Evolutionary conservation across 1,139 yeast species (phyloP), one percentile per base, ranked within the genome.

Genomic region (Candida tunisiensis): DNA sequence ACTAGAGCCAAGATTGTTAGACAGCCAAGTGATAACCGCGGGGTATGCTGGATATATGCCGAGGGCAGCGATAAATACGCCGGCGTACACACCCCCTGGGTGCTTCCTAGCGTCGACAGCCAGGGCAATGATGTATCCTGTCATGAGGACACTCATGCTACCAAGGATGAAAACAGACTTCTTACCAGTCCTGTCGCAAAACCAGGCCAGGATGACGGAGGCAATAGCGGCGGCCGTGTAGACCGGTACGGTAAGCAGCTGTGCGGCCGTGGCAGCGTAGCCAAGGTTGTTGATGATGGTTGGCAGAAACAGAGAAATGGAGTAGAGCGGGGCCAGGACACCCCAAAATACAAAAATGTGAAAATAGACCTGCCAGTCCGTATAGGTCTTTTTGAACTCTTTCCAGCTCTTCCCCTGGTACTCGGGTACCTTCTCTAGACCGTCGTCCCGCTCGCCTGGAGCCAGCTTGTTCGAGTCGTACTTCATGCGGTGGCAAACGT

Each of bases 391-490:
- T 10, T 17, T 17, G 8, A 17, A n/a, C n/a, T n/a, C n/a, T n/a
- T n/a, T n/a, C n/a, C n/a, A n/a, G n/a, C n/a, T n/a, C n/a, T n/a
- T n/a, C n/a, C n/a, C n/a, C n/a, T n/a, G n/a, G n/a, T n/a, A n/a
- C n/a, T n/a, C n/a, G n/a, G n/a, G n/a, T n/a, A n/a, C n/a, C n/a
- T n/a, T n/a, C n/a, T n/a, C n/a, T n/a, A n/a, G n/a, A n/a, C n/a
- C n/a, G n/a, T n/a, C n/a, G n/a, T n/a, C n/a, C n/a, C n/a, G n/a
- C n/a, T n/a, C n/a, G n/a, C n/a, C n/a, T n/a, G n/a, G n/a, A n/a
- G n/a, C n/a, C n/a, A n/a, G n/a, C n/a, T n/a, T n/a, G 37, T 69
- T 62, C 36, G 53, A 49, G 35, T 59, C 0, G 62, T 62, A 13
- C 64, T 62, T 20, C 55, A 47, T 3, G 63, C 58, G 15, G 63